Base-by-base conservation (phyloP, 129 eudicot genomes). In the Cynara cardunculus region DNA sequence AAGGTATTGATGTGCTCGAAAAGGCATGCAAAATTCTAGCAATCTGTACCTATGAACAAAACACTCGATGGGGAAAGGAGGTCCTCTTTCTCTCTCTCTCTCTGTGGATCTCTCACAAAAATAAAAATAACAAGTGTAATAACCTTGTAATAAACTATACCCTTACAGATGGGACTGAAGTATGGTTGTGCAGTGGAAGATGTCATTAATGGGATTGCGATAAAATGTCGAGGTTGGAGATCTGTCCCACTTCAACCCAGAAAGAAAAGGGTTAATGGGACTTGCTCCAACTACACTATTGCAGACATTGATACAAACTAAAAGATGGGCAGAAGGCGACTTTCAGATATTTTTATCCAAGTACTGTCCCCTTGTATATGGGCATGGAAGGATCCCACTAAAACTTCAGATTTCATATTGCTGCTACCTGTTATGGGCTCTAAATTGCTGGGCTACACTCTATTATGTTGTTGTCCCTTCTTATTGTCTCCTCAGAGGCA, bases 281-380 rank as follows among this genome's bases (percentile, higher is more conserved):
- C 65, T 81, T 30, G 86, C 88, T 61, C 82, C 86, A 16, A 82
- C 84, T 16, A 84, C 90, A 46, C 66, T 87, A 25, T 71, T 46
- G 12, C 69, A 80, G 71, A 53, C 84, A 59, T 78, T 87, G 19
- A 61, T 87, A n/a, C 90, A 87, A 59, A 56, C 31, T 9, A 87
- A 81, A 72, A 87, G 90, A 84, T 84, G 90, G 90, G 78, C 82
- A 59, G 88, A 87, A 53, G 90, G 90, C 13, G 69, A 84, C 62
- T 31, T 87, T 46, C 83, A 81, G 41, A 77, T 81, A 18, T 31
- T 84, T 5, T 68, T 87, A 69, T 85, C 88, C 16, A 69, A 30
- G 0, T 44, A 72, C 39, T 81, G 86, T 26, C 86, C 88, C n/a
- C 1, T 84, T 7, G 12, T 76, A 72, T 84, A 56, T 71, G 90